These are phyloP conservation scores for Lasiodiplodia theobromae DNA, from an alignment of 2,329 filamentous ascomycete species.

Conservation along the genomic window DNA sequence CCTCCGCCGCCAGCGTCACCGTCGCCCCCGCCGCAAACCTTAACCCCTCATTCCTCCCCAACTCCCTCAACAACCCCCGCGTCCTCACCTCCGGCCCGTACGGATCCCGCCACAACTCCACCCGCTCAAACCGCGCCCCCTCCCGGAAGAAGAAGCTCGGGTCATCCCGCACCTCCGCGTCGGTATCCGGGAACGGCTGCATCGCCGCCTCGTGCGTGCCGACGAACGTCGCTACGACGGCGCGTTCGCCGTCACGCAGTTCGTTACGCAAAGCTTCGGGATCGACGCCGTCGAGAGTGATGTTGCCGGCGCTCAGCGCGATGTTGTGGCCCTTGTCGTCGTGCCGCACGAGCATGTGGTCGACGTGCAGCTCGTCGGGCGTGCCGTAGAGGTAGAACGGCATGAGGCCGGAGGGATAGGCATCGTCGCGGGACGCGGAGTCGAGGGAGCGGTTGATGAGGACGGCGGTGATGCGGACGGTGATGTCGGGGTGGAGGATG, in stretches of 20 bases:
- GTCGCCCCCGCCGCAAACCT: not conserved
- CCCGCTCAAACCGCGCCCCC: not conserved
- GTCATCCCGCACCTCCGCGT: conserved; percentile 30
- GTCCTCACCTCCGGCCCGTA: not conserved
- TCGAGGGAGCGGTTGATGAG: conserved; percentile 46
- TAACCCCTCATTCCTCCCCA: not conserved
- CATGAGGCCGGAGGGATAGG: conserved; percentile 49
- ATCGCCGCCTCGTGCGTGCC: conserved; percentile 47
- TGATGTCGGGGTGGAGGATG: conserved; percentile 40
- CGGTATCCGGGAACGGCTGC: conserved; percentile 47
- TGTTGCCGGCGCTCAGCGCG: conserved; percentile 40
- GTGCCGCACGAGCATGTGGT: conserved; percentile 52
- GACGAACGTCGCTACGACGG: conserved; percentile 42
- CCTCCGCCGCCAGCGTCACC: not conserved
- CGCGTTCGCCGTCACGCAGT: fast-evolving
- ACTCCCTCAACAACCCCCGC: not conserved
- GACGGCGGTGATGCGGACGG: conserved; percentile 32
- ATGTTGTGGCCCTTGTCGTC: conserved; percentile 45
- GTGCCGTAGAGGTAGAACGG: conserved; percentile 56
- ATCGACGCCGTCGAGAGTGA: not conserved
- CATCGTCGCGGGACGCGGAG: conserved; percentile 41
- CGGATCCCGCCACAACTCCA: not conserved
- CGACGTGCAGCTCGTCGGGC: conserved; percentile 43
- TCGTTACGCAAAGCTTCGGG: not conserved
- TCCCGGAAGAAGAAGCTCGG: not conserved